phyloP scores from a whole-genome alignment of 116 monocot species.

The Phalaenopsis hybrid region DNA sequence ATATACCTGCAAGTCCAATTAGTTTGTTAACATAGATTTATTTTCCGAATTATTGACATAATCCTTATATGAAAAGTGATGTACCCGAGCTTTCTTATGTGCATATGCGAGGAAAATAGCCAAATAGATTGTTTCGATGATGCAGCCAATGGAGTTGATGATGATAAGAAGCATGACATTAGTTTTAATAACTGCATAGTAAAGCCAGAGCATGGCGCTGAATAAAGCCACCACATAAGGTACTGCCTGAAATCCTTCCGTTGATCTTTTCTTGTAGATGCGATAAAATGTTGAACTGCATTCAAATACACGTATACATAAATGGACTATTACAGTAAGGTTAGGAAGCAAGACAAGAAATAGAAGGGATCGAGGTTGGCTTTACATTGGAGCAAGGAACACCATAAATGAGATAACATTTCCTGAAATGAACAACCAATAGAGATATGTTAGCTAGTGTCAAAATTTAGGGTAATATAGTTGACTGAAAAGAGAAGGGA shows the following conservation, averaged over 20 bases:
- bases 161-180: constrained; percentile 15
- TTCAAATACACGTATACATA: background rate
- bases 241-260: constrained; percentile 15
- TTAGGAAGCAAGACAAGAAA: no score
- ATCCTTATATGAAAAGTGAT: no score
- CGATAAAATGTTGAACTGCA: constrained; percentile 13
- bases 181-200: constrained; percentile 21
- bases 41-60: no score
- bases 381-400: constrained; percentile 8
- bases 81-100: constrained; percentile 12
- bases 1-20: background rate
- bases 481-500: background rate
- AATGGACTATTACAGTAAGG: no score
- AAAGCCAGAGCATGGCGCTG: constrained; percentile 22
- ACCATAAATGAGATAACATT: constrained; percentile 6
- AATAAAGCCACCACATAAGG: constrained; percentile 14
- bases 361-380: background rate
- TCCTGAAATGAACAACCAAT: background rate
- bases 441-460: background rate
- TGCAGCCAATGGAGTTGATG: constrained; percentile 19
- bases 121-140: constrained; percentile 14
- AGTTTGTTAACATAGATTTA: no score
- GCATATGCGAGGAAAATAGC: constrained; percentile 12
- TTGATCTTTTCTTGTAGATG: constrained; percentile 18
- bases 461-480: no score